These are phyloP conservation scores for Clonostachys byssicola DNA, from an alignment of 2,329 filamentous ascomycete genomes.

Conservation along the genomic window DNA sequence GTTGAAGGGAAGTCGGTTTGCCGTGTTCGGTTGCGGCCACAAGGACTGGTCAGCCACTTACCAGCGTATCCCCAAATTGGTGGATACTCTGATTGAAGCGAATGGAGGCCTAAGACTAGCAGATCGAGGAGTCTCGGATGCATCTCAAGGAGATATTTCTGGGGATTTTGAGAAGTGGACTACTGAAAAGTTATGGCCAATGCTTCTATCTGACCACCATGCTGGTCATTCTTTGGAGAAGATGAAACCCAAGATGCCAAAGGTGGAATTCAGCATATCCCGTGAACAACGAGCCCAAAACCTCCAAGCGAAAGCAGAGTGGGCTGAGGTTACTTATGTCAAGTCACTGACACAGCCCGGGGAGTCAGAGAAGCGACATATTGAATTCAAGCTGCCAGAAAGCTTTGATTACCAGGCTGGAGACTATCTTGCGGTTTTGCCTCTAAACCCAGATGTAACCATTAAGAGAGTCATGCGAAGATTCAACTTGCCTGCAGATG, in stretches of 20 bases:
- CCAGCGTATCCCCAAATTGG: conserved; percentile 55
- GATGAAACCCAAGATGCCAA: too few species aligned
- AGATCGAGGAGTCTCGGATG: conserved; percentile 48
- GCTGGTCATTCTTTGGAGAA: too few species aligned
- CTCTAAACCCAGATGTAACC: conserved; percentile 55
- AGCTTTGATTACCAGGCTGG: conserved; percentile 60
- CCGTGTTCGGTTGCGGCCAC: conserved; percentile 63
- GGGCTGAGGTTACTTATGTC: conserved; percentile 53
- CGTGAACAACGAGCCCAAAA: conserved; percentile 4
- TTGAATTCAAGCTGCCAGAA: conserved; percentile 59
- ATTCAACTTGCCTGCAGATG: conserved; percentile 63
- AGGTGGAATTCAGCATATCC: too few species aligned
- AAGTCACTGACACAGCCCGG: conserved; percentile 42
- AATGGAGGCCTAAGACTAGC: conserved; percentile 15
- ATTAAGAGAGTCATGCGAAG: conserved; percentile 57
- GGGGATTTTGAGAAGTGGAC: conserved; percentile 59
- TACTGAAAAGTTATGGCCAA: conserved; percentile 41
- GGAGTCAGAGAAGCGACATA: conserved; percentile 46
- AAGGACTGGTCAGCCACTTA: conserved; percentile 52
- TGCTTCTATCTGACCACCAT: conserved; percentile 20
- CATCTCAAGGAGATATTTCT: conserved; percentile 55
- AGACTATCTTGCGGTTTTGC: conserved; percentile 67
- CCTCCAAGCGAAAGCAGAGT: conserved; percentile 59
- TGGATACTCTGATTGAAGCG: conserved; percentile 42
- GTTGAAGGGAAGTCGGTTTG: conserved; percentile 49